Evolutionary conservation across 2,329 filamentous ascomycete species (phyloP).

Genomic region (Dothiorella sarmentorum): DNA sequence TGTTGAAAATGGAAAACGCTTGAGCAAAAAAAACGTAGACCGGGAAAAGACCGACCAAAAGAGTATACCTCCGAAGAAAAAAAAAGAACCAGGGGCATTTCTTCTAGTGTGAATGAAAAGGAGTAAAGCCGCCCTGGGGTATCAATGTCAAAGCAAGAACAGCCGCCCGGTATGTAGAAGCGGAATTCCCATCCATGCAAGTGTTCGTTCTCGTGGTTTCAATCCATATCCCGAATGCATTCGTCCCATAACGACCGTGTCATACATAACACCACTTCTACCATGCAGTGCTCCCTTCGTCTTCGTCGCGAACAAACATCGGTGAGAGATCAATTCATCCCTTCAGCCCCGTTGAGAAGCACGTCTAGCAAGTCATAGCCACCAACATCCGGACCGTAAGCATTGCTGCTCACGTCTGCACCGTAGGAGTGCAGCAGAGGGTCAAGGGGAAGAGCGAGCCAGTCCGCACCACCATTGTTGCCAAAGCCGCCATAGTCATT

Average conservation of each 20-base stretch:
- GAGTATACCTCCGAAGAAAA: not conserved
- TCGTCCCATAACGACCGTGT: not conserved
- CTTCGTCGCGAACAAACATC: not conserved
- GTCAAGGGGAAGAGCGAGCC: conserved; percentile 60
- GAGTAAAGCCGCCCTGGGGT: conserved; percentile 13
- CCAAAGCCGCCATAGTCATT: conserved; percentile 14
- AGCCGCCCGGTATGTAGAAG: not conserved
- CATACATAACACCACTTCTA: not conserved
- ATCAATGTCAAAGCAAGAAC: not conserved
- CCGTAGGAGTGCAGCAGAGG: conserved; percentile 57
- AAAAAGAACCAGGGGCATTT: not conserved
- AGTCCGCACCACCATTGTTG: conserved; percentile 41
- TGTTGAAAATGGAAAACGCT: too few species aligned
- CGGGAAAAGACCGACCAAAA: not conserved
- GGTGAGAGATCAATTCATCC: not conserved
- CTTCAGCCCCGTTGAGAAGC: conserved; percentile 32
- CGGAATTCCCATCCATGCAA: not conserved
- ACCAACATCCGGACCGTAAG: conserved; percentile 64
- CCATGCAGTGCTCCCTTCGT: not conserved
- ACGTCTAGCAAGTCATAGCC: conserved; percentile 50
- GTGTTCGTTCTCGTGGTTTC: not conserved
- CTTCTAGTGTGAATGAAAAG: not conserved
- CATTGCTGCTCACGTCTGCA: conserved; percentile 54
- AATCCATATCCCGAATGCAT: not conserved
- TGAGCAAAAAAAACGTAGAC: too few species aligned